Conservation (phyloP, 768 basidiomycete species). For the Phylloporus rhodoxanthus region DNA sequence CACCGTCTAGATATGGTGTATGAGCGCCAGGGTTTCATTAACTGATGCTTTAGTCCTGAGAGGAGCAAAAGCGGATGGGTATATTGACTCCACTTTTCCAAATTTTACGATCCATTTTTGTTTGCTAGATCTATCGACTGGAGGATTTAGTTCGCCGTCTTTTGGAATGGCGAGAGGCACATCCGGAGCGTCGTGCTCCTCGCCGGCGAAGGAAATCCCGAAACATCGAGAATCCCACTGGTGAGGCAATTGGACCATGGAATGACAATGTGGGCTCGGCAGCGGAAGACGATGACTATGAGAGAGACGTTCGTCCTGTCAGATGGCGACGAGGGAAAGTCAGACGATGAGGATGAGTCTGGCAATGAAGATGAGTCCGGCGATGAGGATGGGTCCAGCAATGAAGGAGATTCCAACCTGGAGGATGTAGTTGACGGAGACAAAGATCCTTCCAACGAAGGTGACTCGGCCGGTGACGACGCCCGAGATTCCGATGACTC, state of each 20-base stretch:
- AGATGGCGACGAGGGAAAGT: background rate
- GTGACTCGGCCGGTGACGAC: background rate
- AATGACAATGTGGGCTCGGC: conserved; percentile 10
- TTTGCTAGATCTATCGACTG: conserved; percentile 3
- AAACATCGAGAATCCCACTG: conserved; percentile 8
- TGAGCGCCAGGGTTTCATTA: conserved; percentile 1
- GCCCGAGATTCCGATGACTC: background rate
- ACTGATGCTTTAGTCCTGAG: conserved; percentile 9
- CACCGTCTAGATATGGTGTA: conserved; percentile 11
- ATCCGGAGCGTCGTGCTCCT: conserved; percentile 7
- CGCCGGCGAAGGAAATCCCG: conserved; percentile 1
- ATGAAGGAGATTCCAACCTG: too few relatives aligned
- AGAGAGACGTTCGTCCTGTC: conserved; percentile 7
- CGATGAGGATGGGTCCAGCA: background rate
- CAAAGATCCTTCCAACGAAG: background rate
- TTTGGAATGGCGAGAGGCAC: conserved; percentile 5
- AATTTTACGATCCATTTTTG: background rate
- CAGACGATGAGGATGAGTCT: background rate
- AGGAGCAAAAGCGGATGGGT: conserved; percentile 2
- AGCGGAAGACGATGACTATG: conserved; percentile 5
- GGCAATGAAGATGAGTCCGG: background rate
- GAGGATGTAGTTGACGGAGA: background rate
- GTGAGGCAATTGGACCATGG: conserved; percentile 13
- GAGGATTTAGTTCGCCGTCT: conserved; percentile 9
- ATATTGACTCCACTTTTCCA: background rate